Evolutionary conservation across 2,329 filamentous ascomycete genomes (phyloP).

Genomic region (Ceratocystis harringtonii): DNA sequence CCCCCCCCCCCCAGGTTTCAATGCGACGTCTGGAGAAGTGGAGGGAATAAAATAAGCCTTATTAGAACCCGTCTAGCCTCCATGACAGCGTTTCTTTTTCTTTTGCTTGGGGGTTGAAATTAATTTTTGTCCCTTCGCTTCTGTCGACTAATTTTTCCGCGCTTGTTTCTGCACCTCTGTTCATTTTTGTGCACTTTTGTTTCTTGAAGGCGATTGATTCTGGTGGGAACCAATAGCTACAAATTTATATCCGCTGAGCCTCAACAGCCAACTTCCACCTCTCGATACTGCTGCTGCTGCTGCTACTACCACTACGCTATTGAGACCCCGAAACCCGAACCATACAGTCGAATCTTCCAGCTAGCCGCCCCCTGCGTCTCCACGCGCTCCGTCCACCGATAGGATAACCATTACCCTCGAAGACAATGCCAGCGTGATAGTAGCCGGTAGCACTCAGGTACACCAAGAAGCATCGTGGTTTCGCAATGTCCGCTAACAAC

Average conservation of each 20-base stretch:
- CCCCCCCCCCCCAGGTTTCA: not conserved
- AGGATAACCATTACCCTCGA: not conserved
- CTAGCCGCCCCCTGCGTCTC: not conserved
- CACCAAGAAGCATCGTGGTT: not conserved
- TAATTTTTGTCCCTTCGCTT: slow-evolving; percentile 2
- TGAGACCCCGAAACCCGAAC: not conserved
- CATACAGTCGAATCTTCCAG: not conserved
- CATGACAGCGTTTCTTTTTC: not conserved
- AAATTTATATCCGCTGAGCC: no score
- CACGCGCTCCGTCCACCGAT: not conserved
- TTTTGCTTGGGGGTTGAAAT: not conserved
- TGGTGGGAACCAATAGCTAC: not conserved
- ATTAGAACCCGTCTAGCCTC: not conserved
- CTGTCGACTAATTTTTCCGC: not conserved
- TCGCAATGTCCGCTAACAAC: not conserved
- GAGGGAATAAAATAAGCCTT: not conserved
- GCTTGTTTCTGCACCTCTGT: not conserved
- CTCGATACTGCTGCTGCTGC: no score
- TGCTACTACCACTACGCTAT: no score
- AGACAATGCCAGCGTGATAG: not conserved
- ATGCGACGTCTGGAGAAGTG: not conserved
- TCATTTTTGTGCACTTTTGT: not conserved
- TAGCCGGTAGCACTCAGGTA: not conserved
- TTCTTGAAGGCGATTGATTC: not conserved
- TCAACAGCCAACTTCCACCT: no score